A percentile compares a stretch with the other conserved stretches of the same genome.
Conservation (phyloP, 1,284 basidiomycete species). For the Fomitiporia mediterranea region DNA sequence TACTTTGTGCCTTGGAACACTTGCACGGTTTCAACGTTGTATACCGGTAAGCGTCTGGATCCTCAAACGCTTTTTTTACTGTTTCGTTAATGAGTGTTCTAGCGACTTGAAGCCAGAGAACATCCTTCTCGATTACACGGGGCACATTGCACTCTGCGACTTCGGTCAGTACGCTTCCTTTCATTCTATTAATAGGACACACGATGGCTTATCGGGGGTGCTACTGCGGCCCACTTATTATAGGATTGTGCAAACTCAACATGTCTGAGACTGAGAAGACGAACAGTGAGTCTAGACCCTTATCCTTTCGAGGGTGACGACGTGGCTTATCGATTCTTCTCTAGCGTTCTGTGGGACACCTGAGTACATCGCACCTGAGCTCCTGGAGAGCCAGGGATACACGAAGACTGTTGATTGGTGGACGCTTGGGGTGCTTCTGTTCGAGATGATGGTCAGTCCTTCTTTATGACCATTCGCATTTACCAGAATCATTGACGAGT, state of each 20-base stretch:
- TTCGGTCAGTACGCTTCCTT: constrained; percentile 53
- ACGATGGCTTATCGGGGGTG: not conserved
- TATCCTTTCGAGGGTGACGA: not conserved
- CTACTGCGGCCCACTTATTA: constrained; percentile 9
- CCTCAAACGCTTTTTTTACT: not conserved
- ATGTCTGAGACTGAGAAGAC: constrained; percentile 98
- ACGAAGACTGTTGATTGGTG: constrained; percentile 99
- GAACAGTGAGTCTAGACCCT: constrained; percentile 63
- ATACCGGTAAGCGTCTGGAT: constrained; percentile 75
- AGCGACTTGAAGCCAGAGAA: constrained; percentile 98
- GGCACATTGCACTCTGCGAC: constrained; percentile 97
- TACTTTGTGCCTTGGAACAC: constrained; percentile 93
- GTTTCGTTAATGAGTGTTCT: constrained; percentile 7
- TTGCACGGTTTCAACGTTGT: constrained; percentile 98
- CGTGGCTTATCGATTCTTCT: constrained; percentile 10
- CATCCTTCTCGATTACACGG: constrained; percentile 94
- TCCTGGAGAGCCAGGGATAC: constrained; percentile 95
- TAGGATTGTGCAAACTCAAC: constrained; percentile 95
- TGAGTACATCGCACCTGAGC: constrained; percentile 95
- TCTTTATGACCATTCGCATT: not conserved
- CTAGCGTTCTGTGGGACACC: constrained; percentile 98
- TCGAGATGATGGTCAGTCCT: constrained; percentile 88
- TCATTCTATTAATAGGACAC: not conserved
- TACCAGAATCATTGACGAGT: too few species aligned
- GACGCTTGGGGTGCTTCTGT: constrained; percentile 96